phyloP scores from a whole-genome alignment of 805 yeast genomes.

The Ogataea minuta region DNA sequence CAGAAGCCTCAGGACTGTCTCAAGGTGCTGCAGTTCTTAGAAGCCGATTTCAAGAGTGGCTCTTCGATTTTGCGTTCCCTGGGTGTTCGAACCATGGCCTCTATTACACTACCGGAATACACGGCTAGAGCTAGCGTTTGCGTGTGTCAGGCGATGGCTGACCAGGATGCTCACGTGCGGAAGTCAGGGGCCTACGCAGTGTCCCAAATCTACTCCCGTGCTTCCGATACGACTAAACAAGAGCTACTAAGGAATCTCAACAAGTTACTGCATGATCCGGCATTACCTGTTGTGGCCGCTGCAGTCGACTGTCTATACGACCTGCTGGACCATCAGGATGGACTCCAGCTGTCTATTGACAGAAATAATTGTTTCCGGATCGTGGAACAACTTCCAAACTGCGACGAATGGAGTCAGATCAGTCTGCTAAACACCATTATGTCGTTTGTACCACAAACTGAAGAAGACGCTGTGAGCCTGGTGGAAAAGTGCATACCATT shows the following conservation, averaged over 20 bases:
- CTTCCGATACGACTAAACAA: conserved; percentile 42
- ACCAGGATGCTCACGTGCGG: conserved; percentile 57
- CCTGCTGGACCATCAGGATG: conserved; percentile 55
- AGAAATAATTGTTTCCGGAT: conserved; percentile 44
- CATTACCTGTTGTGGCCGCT: conserved; percentile 63
- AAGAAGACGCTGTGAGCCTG: conserved; percentile 62
- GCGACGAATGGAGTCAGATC: conserved; percentile 74
- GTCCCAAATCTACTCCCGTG: conserved; percentile 61
- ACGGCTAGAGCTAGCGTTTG: conserved; percentile 43
- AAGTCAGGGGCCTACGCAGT: conserved; percentile 69
- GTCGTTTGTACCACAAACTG: conserved; percentile 66
- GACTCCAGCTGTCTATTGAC: conserved; percentile 53
- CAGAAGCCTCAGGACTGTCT: conserved; percentile 54
- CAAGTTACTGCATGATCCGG: conserved; percentile 52
- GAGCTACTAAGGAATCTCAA: conserved; percentile 50
- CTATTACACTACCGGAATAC: conserved; percentile 55
- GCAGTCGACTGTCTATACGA: conserved; percentile 67
- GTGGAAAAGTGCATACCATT: conserved; percentile 67
- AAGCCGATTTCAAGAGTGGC: conserved; percentile 44
- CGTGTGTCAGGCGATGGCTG: conserved; percentile 38
- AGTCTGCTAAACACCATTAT: conserved; percentile 63
- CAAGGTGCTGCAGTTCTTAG: conserved; percentile 54
- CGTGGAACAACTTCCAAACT: conserved; percentile 38
- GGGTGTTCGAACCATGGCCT: conserved; percentile 61
- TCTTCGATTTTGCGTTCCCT: conserved; percentile 53